Percentiles rank a stretch among this genome's conserved stretches.
Conservation (phyloP, 331 rosid species). For the Erythrophleum ivorense region DNA sequence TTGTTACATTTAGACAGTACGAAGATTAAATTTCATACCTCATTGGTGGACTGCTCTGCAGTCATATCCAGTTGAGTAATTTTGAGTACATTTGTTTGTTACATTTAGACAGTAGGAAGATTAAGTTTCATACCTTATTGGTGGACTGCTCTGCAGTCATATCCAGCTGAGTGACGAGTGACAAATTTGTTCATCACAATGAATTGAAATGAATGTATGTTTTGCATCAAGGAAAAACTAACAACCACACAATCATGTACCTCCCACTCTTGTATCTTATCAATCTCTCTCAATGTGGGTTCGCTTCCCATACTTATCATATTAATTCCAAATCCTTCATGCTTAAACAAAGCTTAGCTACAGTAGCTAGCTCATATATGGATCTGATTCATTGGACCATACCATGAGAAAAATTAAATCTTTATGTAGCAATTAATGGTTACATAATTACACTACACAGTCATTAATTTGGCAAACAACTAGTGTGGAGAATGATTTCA, state of each 20-base stretch:
- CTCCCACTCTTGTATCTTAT: neutral
- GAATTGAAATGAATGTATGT: constrained; percentile 13
- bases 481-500: neutral
- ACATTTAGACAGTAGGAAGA: neutral
- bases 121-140: constrained; percentile 28
- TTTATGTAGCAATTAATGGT: neutral
- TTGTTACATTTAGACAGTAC: neutral
- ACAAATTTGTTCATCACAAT: neutral
- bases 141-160: constrained; percentile 18
- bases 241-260: neutral
- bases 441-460: neutral
- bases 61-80: constrained; percentile 9
- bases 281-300: neutral
- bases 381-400: neutral
- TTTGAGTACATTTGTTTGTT: no score
- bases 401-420: neutral
- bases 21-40: constrained; percentile 30
- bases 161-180: constrained; percentile 12
- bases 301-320: neutral
- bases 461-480: neutral
- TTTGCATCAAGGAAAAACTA: constrained; percentile 5
- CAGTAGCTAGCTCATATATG: neutral
- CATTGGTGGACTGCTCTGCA: constrained; percentile 14
- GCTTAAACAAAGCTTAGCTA: neutral
- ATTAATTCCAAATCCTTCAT: neutral